Base-by-base conservation (phyloP, 257 asterid species). In the Plantago major region DNA sequence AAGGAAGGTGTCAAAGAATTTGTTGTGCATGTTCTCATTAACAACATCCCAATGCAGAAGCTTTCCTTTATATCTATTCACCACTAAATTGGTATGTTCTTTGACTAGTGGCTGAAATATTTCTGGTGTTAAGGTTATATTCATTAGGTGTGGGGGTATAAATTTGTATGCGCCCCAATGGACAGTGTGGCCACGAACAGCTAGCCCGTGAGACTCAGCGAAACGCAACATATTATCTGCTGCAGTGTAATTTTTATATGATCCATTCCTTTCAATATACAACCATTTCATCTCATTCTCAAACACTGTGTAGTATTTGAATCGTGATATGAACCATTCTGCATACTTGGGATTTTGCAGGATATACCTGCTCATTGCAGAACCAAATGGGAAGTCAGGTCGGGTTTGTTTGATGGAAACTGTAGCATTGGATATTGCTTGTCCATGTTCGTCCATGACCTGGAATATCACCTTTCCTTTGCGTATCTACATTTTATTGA, bases 11-110 rank as follows among this genome's bases (percentile, higher is more conserved):
- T 58, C 65, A 0, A 61, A 51, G 48, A n/a, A 76, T 0, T 49
- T 19, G 51, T 55, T 46, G 63, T 73, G 78, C 60, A 76, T 40
- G 62, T 72, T 76, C 56, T 76, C 78, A 16, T 76, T 76, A 58
- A 72, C 64, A 13, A 77, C 78, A 55, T 77, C 76, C 79, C 79
- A 77, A 51, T 73, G 79, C 6, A 77, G 55, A 58, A 73, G 12
- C 19, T 70, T 49, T 9, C 65, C 67, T 10, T 11, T 30, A 59
- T 66, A 73, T 49, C 72, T 48, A n/a, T 38, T 53, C 10, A 77
- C 28, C 16, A 77, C 45, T 3, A 67, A 62, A 33, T 46, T 3
- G n/a, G 67, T 19, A 45, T 76, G 53, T 2, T 17, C 3, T 3
- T 46, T 37, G 11, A 57, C 60, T 3, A 46, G 55, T 0, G 56